A percentile compares a stretch with the other conserved stretches of the same genome.
phyloP scores from a whole-genome alignment of 2,329 filamentous ascomycete species.

The Alternaria solani region DNA sequence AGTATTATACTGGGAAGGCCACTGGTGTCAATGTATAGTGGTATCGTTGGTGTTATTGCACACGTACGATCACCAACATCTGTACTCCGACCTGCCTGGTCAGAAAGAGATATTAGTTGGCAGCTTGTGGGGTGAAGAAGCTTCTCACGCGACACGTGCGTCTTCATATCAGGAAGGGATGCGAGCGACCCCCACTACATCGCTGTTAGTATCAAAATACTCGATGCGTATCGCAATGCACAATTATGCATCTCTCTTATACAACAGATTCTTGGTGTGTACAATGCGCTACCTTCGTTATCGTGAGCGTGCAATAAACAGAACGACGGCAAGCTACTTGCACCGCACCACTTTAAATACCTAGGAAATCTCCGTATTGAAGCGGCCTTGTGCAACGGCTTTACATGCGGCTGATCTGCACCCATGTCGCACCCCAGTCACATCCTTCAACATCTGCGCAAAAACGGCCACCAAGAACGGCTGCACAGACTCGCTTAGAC shows the following conservation, averaged over 20 bases:
- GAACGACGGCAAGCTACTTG: not conserved
- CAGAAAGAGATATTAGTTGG: constrained; percentile 1
- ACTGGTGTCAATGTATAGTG: not conserved
- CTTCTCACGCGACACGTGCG: not conserved
- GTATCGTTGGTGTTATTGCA: not conserved
- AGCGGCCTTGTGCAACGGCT: not conserved
- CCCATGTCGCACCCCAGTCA: not conserved
- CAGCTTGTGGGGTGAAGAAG: not conserved
- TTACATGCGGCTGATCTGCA: not conserved
- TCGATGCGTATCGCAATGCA: not conserved
- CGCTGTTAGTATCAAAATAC: not conserved
- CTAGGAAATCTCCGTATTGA: not conserved
- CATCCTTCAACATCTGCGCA: not conserved
- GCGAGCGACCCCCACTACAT: not conserved
- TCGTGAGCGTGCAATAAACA: not conserved
- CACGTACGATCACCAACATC: not conserved
- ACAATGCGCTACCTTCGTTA: not conserved
- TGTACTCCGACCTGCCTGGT: not conserved
- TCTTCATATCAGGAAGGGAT: not conserved
- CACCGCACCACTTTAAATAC: not conserved
- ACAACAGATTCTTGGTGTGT: not conserved
- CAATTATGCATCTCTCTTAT: not conserved
- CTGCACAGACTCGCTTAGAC: not conserved
- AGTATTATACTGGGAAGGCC: not conserved
- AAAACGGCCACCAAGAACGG: not conserved